Evolutionary conservation across 768 basidiomycete genomes (phyloP), one percentile per base, ranked within the genome.

Genomic region (Macrolepiota dolichaula): DNA sequence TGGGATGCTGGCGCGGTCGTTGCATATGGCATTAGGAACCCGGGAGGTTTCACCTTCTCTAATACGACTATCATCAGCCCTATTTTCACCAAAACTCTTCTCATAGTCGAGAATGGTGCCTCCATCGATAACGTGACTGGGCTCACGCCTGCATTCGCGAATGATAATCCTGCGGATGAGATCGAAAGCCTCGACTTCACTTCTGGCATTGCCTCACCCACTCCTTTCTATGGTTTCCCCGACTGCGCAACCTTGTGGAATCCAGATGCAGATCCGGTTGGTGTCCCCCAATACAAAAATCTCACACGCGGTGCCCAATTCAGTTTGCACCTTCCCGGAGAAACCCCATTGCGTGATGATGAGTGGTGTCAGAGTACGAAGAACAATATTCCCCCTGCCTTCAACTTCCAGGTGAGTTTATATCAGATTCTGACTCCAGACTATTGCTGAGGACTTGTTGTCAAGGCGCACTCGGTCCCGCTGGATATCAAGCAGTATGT

Each of bases 211-310:
- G n/a, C 52, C 22, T 58, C 36, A 22, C n/a, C 61, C 64, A 36
- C 58, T 36, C 58, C 65, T 10, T 74, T 70, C 13, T 80, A 71
- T 60, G 79, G 79, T 0, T 80, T 77, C 65, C 79, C 79, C 1
- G 78, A 79, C 61, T 81, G 79, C 61, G 72, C 72, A 0, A 74
- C 79, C 10, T 63, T 79, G 4, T 80, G 79, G 79, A 79, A 79
- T 62, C 73, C 75, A 1, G 22, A 57, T 4, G 79, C 79, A 0
- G 79, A 80, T 62, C 78, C 78, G 6, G 60, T 68, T 13, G 76
- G 78, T 1, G 75, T 73, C 40, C 76, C 76, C 1, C 73, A 76
- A 52, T 81, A 74, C 63, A 65, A 66, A 6, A 57, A 55, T 5
- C 66, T 73, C 24, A 50, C 63, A 1, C 62, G 67, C 17, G 79